Evolutionary conservation across 2,329 filamentous ascomycete genomes (phyloP).

Genomic region (Penicillium sp.): DNA sequence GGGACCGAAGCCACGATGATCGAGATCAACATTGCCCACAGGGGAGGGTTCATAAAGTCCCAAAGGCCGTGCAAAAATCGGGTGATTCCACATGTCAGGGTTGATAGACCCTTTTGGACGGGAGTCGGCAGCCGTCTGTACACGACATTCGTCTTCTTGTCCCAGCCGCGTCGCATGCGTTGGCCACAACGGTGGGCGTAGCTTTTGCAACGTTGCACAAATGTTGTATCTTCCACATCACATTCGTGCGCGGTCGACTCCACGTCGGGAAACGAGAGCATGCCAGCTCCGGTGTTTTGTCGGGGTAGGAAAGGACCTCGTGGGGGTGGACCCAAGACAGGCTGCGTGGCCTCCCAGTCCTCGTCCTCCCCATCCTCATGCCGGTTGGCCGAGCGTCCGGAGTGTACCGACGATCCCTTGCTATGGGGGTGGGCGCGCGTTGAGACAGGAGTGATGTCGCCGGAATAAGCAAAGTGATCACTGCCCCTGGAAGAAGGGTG

Average conservation of each 20-base stretch:
- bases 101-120: slow-evolving; percentile 47
- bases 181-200: slow-evolving; percentile 16
- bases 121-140: slow-evolving; percentile 49
- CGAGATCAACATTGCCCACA: slow-evolving; percentile 95
- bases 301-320: slow-evolving; percentile 32
- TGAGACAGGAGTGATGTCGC: slow-evolving; percentile 37
- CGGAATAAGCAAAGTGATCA: slow-evolving; percentile 28
- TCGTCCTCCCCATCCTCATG: slow-evolving; percentile 9
- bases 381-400: slow-evolving; percentile 16
- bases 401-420: slow-evolving; percentile 25
- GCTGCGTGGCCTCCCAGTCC: slow-evolving; percentile 14
- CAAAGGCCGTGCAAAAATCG: slow-evolving; percentile 64
- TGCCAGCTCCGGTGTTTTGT: slow-evolving; percentile 46
- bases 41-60: slow-evolving; percentile 96
- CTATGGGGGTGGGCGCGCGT: slow-evolving; percentile 30
- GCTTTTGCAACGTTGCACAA: slow-evolving; percentile 25
- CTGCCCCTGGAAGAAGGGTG: slow-evolving; percentile 10
- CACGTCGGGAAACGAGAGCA: slow-evolving; percentile 52
- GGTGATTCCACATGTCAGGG: slow-evolving; percentile 35
- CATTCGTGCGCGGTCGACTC: slow-evolving; percentile 26
- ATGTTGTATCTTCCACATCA: slow-evolving; percentile 20
- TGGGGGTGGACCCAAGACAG: slow-evolving; percentile 28
- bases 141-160: slow-evolving; percentile 19
- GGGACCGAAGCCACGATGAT: slow-evolving; percentile 87
- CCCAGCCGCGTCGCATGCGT: slow-evolving; percentile 16